phyloP scores from a whole-genome alignment of 2,329 filamentous ascomycete genomes.

The Aspergillus transmontanensis region DNA sequence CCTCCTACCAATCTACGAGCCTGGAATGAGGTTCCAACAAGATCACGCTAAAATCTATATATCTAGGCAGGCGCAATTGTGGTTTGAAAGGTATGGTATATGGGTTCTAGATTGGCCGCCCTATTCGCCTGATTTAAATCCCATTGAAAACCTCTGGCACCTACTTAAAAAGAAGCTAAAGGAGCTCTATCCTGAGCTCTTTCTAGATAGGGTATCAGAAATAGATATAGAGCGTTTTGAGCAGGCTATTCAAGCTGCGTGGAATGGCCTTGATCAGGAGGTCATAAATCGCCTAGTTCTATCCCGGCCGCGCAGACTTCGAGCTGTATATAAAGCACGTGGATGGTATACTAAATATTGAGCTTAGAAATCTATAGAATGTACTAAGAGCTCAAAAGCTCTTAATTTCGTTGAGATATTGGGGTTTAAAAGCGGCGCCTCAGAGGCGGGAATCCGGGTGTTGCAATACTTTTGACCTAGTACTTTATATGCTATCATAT shows the following conservation, averaged over 20 bases:
- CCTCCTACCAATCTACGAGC: neutral
- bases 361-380: too few relatives aligned
- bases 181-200: neutral
- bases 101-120: neutral
- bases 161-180: neutral
- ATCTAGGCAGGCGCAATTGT: neutral
- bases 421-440: too few relatives aligned
- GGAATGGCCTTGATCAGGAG: neutral
- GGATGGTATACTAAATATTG: too few relatives aligned
- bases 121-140: neutral
- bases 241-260: neutral
- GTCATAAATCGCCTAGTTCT: neutral
- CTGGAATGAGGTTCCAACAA: neutral
- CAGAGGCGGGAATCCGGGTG: too few relatives aligned
- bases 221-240: neutral
- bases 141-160: neutral
- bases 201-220: neutral
- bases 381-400: too few relatives aligned
- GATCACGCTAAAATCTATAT: neutral
- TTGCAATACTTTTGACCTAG: too few relatives aligned
- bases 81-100: neutral
- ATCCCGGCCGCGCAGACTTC: neutral
- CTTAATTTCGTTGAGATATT: too few relatives aligned
- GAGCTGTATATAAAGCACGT: too few relatives aligned
- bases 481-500: too few relatives aligned